Conservation (phyloP, 2,329 filamentous ascomycete genomes). For the Arthrobotrys entomopaga region DNA sequence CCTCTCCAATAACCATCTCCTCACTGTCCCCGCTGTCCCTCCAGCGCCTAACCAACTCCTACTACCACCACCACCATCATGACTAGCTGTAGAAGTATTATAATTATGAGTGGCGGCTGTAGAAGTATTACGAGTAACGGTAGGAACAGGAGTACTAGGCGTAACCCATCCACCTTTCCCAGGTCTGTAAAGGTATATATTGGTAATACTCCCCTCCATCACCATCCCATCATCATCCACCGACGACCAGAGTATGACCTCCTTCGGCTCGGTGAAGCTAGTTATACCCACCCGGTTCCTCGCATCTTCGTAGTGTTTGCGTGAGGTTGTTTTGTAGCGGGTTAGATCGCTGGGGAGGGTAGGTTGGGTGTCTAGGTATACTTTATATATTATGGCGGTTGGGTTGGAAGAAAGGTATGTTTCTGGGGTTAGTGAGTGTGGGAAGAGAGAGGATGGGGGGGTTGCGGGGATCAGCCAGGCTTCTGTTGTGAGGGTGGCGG, state of each 20-base stretch:
- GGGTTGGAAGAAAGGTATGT: background rate
- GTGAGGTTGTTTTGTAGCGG: constrained; percentile 82
- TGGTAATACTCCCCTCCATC: constrained; percentile 87
- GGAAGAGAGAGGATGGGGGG: constrained; percentile 38
- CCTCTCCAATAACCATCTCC: constrained; percentile 49
- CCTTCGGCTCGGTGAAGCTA: constrained; percentile 66
- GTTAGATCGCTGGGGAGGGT: constrained; percentile 73
- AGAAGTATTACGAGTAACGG: too few relatives aligned
- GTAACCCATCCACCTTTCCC: constrained; percentile 77
- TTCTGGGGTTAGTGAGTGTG: constrained; percentile 15
- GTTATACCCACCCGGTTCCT: constrained; percentile 71
- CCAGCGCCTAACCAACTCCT: constrained; percentile 8
- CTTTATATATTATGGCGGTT: constrained; percentile 57
- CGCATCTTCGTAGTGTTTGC: constrained; percentile 77
- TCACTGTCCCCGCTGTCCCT: constrained; percentile 40
- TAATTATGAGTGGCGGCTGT: too few relatives aligned
- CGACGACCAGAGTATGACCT: constrained; percentile 67
- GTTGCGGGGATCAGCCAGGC: constrained; percentile 30
- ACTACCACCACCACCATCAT: constrained; percentile 23
- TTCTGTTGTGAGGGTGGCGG: constrained; percentile 46
- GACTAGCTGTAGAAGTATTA: too few relatives aligned
- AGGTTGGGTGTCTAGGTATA: constrained; percentile 67
- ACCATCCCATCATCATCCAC: constrained; percentile 67
- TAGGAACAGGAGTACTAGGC: constrained; percentile 63
- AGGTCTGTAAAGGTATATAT: constrained; percentile 78